Evolutionary conservation across 495 filamentous ascomycete genomes (phyloP), one percentile per base, ranked within the genome.

Genomic region (Geoglossum glabrum): DNA sequence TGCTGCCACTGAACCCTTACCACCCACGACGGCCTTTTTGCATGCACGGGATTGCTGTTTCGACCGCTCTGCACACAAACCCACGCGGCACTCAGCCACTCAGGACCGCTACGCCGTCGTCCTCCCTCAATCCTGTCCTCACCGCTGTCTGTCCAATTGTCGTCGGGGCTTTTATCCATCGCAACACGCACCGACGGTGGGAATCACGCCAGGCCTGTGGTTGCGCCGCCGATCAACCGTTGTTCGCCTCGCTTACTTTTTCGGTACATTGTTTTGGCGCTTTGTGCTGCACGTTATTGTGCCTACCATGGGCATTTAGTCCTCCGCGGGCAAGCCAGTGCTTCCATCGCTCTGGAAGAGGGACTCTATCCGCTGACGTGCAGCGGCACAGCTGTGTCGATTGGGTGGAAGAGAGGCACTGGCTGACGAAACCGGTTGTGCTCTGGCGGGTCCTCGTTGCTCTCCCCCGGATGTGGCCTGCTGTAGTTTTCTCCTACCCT

Each of bases 241-340:
- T 52, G 23, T 19, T 31, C 36, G 49, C 49, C 49, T 52, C 49
- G 49, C 49, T 52, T 52, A 52, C 49, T n/a, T 3, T 52, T 52
- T 19, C 25, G 49, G 49, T 52, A 52, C 49, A 52, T 52, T 52
- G 49, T 52, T 52, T 52, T 52, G 49, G 49, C 49, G 49, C 49
- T 17, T n/a, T 31, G 49, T 31, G 23, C 11, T 31, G 28, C 11
- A 13, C 49, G 49, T 13, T 52, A 2, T 30, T 30, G 23, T 28
- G 7, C 23, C 1, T 28, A 52, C 49, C 25, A 52, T 52, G 49
- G 49, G 23, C 11, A 52, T 26, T 31, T 52, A 17, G 5, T 19
- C 26, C 49, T 6, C 49, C 15, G 49, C 49, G 25, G 49, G 49
- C 28, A 28, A 30, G 28, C n/a, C 49, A 30, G 49, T 31, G 15